Evolutionary conservation across 495 filamentous ascomycete species (phyloP).

Genomic region (Bryoglossum gracile): DNA sequence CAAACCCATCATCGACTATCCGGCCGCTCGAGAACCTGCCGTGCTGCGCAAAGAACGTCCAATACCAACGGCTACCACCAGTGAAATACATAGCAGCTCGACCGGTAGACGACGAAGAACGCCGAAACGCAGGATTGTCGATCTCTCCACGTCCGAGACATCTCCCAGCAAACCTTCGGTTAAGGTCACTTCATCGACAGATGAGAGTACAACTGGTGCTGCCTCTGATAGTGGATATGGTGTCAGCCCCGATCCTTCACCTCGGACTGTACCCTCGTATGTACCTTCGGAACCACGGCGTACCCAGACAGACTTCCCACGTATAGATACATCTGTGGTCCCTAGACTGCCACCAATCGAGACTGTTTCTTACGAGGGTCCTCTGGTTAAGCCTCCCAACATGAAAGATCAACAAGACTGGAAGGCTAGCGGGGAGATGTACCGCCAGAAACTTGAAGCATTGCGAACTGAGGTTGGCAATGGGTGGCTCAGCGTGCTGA

Average conservation of each 20-base stretch:
- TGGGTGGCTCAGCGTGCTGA: slow-evolving; percentile 77
- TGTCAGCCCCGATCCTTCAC: slow-evolving; percentile 24
- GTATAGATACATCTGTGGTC: slow-evolving; percentile 37
- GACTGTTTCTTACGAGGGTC: slow-evolving; percentile 32
- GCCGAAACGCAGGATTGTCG: slow-evolving; percentile 71
- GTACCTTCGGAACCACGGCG: slow-evolving; percentile 17
- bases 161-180: slow-evolving; percentile 25
- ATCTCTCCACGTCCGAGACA: slow-evolving; percentile 61
- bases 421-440: slow-evolving; percentile 67
- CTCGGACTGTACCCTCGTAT: slow-evolving; percentile 19
- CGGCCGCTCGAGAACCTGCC: slow-evolving; percentile 30
- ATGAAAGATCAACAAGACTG: slow-evolving; percentile 51
- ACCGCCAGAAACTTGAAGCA: slow-evolving; percentile 77
- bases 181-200: slow-evolving; percentile 7
- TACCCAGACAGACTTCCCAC: slow-evolving; percentile 35
- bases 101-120: slow-evolving; percentile 38
- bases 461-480: slow-evolving; percentile 75
- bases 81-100: slow-evolving; percentile 46
- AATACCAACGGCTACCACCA: slow-evolving; percentile 33
- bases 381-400: slow-evolving; percentile 29
- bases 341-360: slow-evolving; percentile 34
- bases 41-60: slow-evolving; percentile 47
- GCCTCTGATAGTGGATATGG: slow-evolving; percentile 20
- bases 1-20: slow-evolving; percentile 52
- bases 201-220: slow-evolving; percentile 10